phyloP scores from a whole-genome alignment of 768 basidiomycete species.

The Tulasnella sp. region DNA sequence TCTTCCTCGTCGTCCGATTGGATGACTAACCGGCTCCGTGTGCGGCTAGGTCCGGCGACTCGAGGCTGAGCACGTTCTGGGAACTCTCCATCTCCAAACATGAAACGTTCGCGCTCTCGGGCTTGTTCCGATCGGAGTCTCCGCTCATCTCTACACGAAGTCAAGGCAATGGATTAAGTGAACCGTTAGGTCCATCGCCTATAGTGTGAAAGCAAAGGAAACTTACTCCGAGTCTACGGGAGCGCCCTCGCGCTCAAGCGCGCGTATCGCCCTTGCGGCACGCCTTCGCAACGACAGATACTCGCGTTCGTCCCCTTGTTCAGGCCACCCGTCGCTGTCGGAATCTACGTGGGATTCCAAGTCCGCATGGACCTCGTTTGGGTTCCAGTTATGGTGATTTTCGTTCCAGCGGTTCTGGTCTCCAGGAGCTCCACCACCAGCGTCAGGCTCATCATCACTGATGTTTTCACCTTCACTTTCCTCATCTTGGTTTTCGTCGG shows the following conservation, averaged over 20 bases:
- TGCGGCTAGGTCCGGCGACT: neutral
- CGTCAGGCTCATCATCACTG: neutral
- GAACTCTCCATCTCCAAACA: constrained; percentile 32
- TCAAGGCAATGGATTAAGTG: neutral
- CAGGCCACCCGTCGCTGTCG: neutral
- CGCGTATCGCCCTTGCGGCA: neutral
- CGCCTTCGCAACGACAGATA: neutral
- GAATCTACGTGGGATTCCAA: neutral
- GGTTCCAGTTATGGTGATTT: neutral
- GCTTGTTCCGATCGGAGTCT: constrained; percentile 20
- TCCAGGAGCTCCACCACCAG: neutral
- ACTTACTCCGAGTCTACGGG: neutral
- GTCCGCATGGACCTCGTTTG: neutral
- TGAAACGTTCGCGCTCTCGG: constrained; percentile 20
- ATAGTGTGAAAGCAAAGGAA: neutral
- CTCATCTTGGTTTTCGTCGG: constrained; percentile 6
- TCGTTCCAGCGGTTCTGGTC: constrained; percentile 3
- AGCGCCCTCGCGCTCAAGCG: neutral
- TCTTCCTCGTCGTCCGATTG: constrained; percentile 43
- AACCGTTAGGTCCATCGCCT: neutral
- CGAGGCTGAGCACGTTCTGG: constrained; percentile 3
- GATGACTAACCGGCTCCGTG: neutral
- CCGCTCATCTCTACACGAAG: neutral
- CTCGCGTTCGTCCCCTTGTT: neutral
- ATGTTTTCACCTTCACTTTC: neutral